Conservation (phyloP, 192 early-diverging fungal species). For the Backusella mclennaniae region DNA sequence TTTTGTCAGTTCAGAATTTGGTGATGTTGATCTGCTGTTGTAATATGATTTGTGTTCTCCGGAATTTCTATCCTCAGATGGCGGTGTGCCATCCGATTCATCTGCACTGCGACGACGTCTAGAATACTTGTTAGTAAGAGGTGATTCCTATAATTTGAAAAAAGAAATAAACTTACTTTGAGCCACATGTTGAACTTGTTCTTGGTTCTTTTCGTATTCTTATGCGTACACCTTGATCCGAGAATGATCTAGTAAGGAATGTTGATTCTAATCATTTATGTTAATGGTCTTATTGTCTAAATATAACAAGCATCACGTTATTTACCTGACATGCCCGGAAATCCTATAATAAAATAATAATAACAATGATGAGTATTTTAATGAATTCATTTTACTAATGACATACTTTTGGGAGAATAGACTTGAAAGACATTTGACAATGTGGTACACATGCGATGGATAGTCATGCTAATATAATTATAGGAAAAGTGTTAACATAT, state of each 20-base stretch:
- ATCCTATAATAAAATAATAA: constrained; percentile 42
- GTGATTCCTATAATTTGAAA: background rate
- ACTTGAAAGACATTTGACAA: constrained; percentile 81
- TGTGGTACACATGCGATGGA: constrained; percentile 67
- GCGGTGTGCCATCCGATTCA: background rate
- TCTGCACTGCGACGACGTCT: constrained; percentile 3
- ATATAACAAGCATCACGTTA: background rate
- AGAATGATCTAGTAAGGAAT: constrained; percentile 79
- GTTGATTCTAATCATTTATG: constrained; percentile 64
- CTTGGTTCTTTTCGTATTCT: constrained; percentile 80
- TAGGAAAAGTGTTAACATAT: constrained; percentile 24
- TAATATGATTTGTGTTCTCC: constrained; percentile 2
- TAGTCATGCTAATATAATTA: constrained; percentile 44
- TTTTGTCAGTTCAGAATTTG: background rate
- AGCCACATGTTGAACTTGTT: background rate
- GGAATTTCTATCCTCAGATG: background rate
- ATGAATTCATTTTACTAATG: background rate
- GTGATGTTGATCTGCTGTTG: background rate
- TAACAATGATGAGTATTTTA: background rate
- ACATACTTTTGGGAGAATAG: constrained; percentile 73
- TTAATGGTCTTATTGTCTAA: background rate
- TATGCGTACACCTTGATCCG: constrained; percentile 92
- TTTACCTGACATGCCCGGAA: constrained; percentile 86
- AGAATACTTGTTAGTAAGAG: background rate
- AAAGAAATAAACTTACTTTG: background rate